These are phyloP conservation scores for Colletotrichum filicis DNA, from an alignment of 2,329 filamentous ascomycete species.

Conservation along the genomic window DNA sequence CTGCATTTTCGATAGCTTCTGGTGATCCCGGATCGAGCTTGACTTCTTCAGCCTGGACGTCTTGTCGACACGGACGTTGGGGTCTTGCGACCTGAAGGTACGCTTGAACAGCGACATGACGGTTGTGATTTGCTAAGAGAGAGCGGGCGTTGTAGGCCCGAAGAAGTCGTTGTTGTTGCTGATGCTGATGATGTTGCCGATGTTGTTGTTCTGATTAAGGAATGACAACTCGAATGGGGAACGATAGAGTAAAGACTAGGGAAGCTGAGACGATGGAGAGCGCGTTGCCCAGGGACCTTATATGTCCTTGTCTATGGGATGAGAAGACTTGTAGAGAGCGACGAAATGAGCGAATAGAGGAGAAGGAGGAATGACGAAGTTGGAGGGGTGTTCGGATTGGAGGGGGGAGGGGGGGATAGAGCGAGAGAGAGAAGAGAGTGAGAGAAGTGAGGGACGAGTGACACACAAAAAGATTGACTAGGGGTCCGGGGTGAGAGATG, in stretches of 20 bases:
- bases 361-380: constrained; percentile 40
- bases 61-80: constrained; percentile 80
- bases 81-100: constrained; percentile 83
- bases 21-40: constrained; percentile 71
- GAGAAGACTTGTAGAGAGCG: constrained; percentile 56
- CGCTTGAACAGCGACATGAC: constrained; percentile 84
- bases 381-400: constrained; percentile 36
- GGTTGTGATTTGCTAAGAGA: constrained; percentile 44
- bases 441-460: constrained; percentile 46
- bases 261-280: constrained; percentile 44
- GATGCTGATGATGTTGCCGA: constrained; percentile 5
- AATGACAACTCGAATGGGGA: constrained; percentile 37
- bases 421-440: constrained; percentile 49
- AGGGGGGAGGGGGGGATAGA: constrained; percentile 44
- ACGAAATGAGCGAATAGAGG: constrained; percentile 59
- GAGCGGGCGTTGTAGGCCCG: constrained; percentile 6
- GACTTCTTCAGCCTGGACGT: constrained; percentile 80
- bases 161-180: constrained; percentile 13
- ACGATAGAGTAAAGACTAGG: constrained; percentile 44
- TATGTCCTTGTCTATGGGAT: constrained; percentile 31
- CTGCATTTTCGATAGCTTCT: constrained; percentile 87
- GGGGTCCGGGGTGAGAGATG: constrained; percentile 67
- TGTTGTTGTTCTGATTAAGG: constrained; percentile 16
- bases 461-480: constrained; percentile 58
- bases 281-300: constrained; percentile 31